These are phyloP conservation scores for Phaffia tasmanica DNA, from an alignment of 768 basidiomycete species.

Conservation along the genomic window DNA sequence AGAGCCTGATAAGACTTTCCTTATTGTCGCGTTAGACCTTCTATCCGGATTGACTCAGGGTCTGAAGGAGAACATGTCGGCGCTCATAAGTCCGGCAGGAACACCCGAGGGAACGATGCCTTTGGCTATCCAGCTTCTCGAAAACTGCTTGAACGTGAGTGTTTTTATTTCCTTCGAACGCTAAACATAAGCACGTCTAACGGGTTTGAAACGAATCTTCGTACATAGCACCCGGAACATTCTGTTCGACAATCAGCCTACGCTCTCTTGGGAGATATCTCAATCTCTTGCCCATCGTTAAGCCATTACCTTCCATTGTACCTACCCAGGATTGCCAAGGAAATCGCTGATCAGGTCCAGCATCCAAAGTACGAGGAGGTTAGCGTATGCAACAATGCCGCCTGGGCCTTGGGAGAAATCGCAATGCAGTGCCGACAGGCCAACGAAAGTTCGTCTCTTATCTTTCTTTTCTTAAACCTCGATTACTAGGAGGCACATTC, in stretches of 20 bases:
- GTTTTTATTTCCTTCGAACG: not conserved
- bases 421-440: slow-evolving; percentile 60
- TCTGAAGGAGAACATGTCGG: slow-evolving; percentile 64
- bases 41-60: slow-evolving; percentile 93
- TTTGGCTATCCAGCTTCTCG: slow-evolving; percentile 66
- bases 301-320: slow-evolving; percentile 62
- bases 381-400: slow-evolving; percentile 96
- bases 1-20: slow-evolving; percentile 92
- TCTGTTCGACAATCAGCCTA: slow-evolving; percentile 93
- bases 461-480: not conserved
- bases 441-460: not conserved
- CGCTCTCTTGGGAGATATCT: slow-evolving; percentile 95
- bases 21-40: slow-evolving; percentile 94
- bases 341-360: slow-evolving; percentile 78
- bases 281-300: slow-evolving; percentile 74
- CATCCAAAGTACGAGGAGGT: slow-evolving; percentile 89
- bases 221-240: slow-evolving; percentile 67
- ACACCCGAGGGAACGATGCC: slow-evolving; percentile 49
- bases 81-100: slow-evolving; percentile 45
- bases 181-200: not conserved
- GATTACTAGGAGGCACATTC: not conserved
- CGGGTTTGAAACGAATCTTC: not conserved
- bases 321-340: slow-evolving; percentile 78
- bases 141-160: slow-evolving; percentile 65
- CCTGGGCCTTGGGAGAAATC: slow-evolving; percentile 99